phyloP scores from a whole-genome alignment of 1,284 basidiomycete genomes.

The Cryptococcus depauperatus region DNA sequence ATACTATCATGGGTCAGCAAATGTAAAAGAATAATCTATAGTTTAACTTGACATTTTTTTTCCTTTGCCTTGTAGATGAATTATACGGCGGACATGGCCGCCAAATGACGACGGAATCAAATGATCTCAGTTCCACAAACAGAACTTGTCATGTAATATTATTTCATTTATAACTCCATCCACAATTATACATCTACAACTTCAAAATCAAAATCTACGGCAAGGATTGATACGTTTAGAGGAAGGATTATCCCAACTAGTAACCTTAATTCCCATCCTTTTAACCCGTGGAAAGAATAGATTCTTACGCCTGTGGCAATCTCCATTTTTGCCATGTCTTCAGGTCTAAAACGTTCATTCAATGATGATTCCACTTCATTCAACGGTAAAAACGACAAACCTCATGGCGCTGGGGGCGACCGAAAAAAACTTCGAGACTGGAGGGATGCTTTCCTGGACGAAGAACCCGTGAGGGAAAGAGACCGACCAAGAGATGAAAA shows the following conservation, averaged over 20 bases:
- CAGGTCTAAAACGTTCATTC: constrained; percentile 29
- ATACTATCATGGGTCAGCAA: too few species aligned
- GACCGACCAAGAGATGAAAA: constrained; percentile 10
- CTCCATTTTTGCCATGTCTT: constrained; percentile 16
- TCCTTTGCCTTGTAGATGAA: too few species aligned
- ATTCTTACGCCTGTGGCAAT: constrained; percentile 18
- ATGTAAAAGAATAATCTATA: too few species aligned
- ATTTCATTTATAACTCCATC: not conserved
- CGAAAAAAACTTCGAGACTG: constrained; percentile 59
- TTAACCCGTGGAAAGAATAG: constrained; percentile 7
- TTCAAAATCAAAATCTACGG: too few species aligned
- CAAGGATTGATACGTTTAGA: not conserved
- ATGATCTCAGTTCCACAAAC: too few species aligned
- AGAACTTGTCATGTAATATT: too few species aligned
- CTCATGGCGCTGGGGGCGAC: constrained; percentile 12
- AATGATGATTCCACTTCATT: constrained; percentile 40
- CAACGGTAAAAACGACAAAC: constrained; percentile 11
- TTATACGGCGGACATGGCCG: too few species aligned
- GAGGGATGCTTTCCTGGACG: constrained; percentile 61
- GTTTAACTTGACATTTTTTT: too few species aligned
- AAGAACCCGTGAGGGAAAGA: constrained; percentile 20
- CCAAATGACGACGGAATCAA: too few species aligned
- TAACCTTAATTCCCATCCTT: constrained; percentile 15
- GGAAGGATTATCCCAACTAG: constrained; percentile 8
- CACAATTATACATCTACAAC: constrained; percentile 7